Percentiles rank a stretch among this genome's conserved stretches.
Conservation (phyloP, 2,329 filamentous ascomycete genomes). For the Talaromyces amestolkiae region DNA sequence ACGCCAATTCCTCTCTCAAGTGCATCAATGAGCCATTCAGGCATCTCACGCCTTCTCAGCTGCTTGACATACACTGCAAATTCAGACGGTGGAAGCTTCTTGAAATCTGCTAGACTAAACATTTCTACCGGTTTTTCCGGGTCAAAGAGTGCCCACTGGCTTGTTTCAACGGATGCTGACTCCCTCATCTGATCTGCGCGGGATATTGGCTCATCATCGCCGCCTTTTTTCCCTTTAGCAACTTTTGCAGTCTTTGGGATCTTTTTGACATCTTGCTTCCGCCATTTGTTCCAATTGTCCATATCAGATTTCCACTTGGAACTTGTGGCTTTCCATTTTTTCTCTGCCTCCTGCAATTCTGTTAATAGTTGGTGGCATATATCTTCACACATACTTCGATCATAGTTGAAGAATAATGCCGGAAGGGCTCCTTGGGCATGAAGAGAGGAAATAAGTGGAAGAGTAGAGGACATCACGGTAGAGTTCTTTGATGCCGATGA, state of each 20-base stretch:
- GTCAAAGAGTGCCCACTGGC: constrained; percentile 64
- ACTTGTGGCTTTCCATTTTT: constrained; percentile 1
- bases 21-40: constrained; percentile 52
- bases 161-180: constrained; percentile 44
- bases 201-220: background rate
- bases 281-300: constrained; percentile 38
- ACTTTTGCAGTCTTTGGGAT: background rate
- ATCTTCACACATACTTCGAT: constrained; percentile 62
- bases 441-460: constrained; percentile 48
- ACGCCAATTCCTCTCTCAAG: constrained; percentile 69
- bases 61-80: background rate
- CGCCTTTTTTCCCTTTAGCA: background rate
- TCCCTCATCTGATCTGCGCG: background rate
- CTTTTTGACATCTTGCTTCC: constrained; percentile 35
- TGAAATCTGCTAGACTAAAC: constrained; percentile 6
- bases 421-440: constrained; percentile 65
- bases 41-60: background rate
- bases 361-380: constrained; percentile 33
- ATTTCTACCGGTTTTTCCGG: constrained; percentile 56
- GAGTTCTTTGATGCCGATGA: background rate
- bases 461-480: constrained; percentile 35
- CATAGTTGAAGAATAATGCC: constrained; percentile 75
- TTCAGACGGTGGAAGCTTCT: constrained; percentile 1
- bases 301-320: constrained; percentile 6
- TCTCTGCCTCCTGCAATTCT: constrained; percentile 4